These are phyloP conservation scores for Gaertneriomyces sp. DNA, from an alignment of 192 early-diverging fungal genomes.

Conservation along the genomic window DNA sequence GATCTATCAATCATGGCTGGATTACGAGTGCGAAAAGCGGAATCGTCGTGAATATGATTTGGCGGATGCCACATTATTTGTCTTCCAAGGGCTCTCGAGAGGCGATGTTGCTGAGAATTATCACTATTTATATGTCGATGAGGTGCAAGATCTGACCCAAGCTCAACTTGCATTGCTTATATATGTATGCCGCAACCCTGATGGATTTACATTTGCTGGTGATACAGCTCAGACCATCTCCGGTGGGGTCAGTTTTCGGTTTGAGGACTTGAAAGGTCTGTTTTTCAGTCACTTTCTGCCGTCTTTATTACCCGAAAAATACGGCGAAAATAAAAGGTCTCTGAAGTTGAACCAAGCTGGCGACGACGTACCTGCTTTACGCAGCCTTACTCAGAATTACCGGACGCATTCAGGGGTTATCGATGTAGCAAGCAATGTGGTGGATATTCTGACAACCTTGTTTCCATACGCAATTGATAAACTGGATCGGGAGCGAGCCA, in stretches of 20 bases:
- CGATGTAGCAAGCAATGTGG: constrained; percentile 5
- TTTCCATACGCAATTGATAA: constrained; percentile 12
- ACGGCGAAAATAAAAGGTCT: neutral
- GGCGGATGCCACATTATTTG: neutral
- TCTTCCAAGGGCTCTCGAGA: neutral
- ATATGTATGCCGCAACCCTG: neutral
- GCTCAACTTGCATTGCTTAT: neutral
- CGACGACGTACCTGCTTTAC: neutral
- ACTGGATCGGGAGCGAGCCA: neutral
- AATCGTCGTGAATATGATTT: neutral
- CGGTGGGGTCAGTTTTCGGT: neutral
- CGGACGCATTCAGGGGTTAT: neutral
- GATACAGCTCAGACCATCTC: constrained; percentile 14
- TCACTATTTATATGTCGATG: constrained; percentile 10
- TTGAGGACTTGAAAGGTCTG: neutral
- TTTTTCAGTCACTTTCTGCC: constrained; percentile 4
- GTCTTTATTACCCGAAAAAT: neutral
- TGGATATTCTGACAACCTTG: neutral
- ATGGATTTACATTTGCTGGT: constrained; percentile 9
- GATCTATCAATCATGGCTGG: neutral
- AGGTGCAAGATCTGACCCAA: constrained; percentile 12
- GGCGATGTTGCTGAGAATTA: neutral
- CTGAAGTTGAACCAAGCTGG: neutral
- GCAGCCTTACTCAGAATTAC: neutral
- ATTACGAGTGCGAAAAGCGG: neutral